Evolutionary conservation across 345 rosid genomes (phyloP).

Genomic region (Schrenkiella parvula): DNA sequence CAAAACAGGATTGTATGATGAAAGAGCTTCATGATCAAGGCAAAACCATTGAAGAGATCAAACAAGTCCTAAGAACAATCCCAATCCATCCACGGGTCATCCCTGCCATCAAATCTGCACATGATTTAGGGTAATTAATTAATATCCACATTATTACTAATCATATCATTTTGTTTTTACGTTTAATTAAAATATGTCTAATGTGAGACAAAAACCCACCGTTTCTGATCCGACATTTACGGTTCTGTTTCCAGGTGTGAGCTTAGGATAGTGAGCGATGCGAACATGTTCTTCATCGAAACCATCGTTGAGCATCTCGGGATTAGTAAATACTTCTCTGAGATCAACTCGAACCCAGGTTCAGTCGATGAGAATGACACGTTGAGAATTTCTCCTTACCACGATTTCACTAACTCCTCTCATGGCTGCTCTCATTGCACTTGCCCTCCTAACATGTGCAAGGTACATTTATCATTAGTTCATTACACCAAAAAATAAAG

Average conservation of each 20-base stretch:
- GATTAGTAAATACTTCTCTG: constrained; percentile 61
- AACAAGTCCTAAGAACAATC: constrained; percentile 41
- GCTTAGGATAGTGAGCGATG: constrained; percentile 75
- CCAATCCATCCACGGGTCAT: constrained; percentile 64
- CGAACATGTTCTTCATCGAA: constrained; percentile 74
- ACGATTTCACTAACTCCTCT: constrained; percentile 51
- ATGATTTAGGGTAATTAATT: constrained; percentile 56
- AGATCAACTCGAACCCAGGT: constrained; percentile 72
- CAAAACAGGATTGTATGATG: constrained; percentile 75
- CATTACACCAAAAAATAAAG: neutral
- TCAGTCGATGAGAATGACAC: constrained; percentile 52
- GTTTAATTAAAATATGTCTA: neutral
- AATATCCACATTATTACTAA: neutral
- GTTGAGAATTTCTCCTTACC: constrained; percentile 60
- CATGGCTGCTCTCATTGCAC: constrained; percentile 53
- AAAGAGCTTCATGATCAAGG: constrained; percentile 61
- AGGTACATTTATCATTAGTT: constrained; percentile 40
- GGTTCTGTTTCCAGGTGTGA: constrained; percentile 58
- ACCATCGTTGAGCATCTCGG: constrained; percentile 65
- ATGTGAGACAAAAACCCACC: constrained; percentile 10
- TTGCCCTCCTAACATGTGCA: constrained; percentile 97
- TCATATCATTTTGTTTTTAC: neutral
- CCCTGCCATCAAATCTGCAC: constrained; percentile 70
- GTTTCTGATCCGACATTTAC: constrained; percentile 12
- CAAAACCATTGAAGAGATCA: constrained; percentile 56